A percentile compares a stretch with the other conserved stretches of the same genome.
Conservation (phyloP, 225 moss, liverwort and hornwort species). For the Anthoceros angustus region DNA sequence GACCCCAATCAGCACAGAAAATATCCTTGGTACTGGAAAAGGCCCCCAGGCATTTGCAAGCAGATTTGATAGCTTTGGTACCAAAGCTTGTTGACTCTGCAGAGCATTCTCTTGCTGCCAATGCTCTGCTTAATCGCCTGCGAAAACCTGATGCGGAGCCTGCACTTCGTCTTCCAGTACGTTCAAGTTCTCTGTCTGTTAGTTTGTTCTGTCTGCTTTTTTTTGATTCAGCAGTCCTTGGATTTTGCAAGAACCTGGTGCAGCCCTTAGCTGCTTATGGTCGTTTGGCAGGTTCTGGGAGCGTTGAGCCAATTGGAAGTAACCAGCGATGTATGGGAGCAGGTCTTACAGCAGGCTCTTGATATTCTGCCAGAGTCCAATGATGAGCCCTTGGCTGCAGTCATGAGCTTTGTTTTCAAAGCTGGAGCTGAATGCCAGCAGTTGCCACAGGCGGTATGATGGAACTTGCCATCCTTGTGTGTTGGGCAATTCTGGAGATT, state of each 20-base stretch:
- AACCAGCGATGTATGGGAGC: slow-evolving; percentile 90
- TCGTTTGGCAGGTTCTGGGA: slow-evolving; percentile 68
- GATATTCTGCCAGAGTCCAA: slow-evolving; percentile 82
- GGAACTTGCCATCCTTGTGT: neutral
- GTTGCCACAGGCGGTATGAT: slow-evolving; percentile 59
- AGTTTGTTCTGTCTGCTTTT: neutral
- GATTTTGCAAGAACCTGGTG: neutral
- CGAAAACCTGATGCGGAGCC: slow-evolving; percentile 85
- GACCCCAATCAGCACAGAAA: slow-evolving; percentile 98
- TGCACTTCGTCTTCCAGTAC: slow-evolving; percentile 75
- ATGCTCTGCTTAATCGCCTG: slow-evolving; percentile 79
- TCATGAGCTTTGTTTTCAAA: slow-evolving; percentile 94
- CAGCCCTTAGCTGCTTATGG: neutral
- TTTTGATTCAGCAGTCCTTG: neutral
- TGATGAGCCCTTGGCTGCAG: slow-evolving; percentile 87
- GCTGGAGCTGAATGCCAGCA: slow-evolving; percentile 93
- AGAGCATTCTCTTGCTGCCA: slow-evolving; percentile 91
- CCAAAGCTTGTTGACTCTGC: slow-evolving; percentile 98
- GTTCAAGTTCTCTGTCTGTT: slow-evolving; percentile 7
- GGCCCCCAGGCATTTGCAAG: slow-evolving; percentile 99
- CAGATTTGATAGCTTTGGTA: slow-evolving; percentile 98
- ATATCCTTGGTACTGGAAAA: slow-evolving; percentile 93
- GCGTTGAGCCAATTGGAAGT: slow-evolving; percentile 98
- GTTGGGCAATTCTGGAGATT: neutral
- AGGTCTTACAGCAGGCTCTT: slow-evolving; percentile 85